phyloP scores from a whole-genome alignment of 2,329 filamentous ascomycete genomes.

The Chrysoporthe deuterocubensis region DNA sequence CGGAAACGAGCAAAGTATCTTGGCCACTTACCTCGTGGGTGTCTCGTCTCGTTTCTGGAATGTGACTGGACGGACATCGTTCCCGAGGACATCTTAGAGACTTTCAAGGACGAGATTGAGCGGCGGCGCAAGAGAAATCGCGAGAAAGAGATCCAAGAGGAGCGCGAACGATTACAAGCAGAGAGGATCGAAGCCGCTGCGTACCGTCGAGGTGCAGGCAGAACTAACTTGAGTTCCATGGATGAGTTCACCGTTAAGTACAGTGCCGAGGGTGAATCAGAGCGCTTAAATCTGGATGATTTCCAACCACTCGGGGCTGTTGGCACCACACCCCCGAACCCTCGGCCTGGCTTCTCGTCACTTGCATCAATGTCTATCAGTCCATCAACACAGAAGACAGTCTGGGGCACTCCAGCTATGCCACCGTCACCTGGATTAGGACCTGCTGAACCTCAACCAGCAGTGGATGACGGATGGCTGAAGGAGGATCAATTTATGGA shows the following conservation, averaged over 20 bases:
- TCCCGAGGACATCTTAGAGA: constrained; percentile 71
- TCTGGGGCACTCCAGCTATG: constrained; percentile 87
- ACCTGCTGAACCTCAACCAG: constrained; percentile 39
- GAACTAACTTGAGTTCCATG: constrained; percentile 43
- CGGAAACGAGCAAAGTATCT: constrained; percentile 87
- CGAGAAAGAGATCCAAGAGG: constrained; percentile 85
- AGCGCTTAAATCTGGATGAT: constrained; percentile 58
- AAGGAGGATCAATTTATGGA: constrained; percentile 78
- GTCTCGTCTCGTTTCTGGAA: constrained; percentile 87
- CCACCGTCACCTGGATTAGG: constrained; percentile 59
- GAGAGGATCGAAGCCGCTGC: constrained; percentile 78
- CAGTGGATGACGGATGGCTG: constrained; percentile 79
- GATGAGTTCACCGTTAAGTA: constrained; percentile 41
- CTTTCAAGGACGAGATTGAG: constrained; percentile 78
- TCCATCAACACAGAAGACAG: constrained; percentile 75
- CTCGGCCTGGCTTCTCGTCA: constrained; percentile 65
- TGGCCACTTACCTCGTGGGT: constrained; percentile 84
- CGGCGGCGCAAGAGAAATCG: constrained; percentile 74
- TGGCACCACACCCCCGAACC: constrained; percentile 59
- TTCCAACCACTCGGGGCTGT: constrained; percentile 65
- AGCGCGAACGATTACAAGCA: constrained; percentile 80
- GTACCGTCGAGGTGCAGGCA: constrained; percentile 56
- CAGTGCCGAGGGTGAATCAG: constrained; percentile 37
- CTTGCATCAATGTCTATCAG: constrained; percentile 82
- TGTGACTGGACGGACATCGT: constrained; percentile 96